Conservation (phyloP, 2,329 filamentous ascomycete genomes). For the Amylocarpus encephaloides region DNA sequence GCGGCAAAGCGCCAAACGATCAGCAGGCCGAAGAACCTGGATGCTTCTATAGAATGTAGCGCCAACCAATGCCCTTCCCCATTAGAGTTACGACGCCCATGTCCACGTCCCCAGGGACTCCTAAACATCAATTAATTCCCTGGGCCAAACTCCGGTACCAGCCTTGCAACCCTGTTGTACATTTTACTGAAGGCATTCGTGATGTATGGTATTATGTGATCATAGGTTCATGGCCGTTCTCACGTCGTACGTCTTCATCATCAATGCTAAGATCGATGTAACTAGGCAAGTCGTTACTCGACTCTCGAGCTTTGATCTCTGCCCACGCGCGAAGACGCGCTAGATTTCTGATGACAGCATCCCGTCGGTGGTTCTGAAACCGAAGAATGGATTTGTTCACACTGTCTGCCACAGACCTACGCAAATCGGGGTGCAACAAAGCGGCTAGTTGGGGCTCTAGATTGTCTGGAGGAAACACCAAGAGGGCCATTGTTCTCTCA, state of each 20-base stretch:
- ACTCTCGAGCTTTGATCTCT: constrained; percentile 42
- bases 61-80: background rate
- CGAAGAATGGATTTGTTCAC: constrained; percentile 86
- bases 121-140: too few relatives aligned
- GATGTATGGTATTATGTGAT: constrained; percentile 17
- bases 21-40: too few relatives aligned
- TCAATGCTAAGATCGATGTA: constrained; percentile 29
- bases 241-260: constrained; percentile 13
- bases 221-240: constrained; percentile 28
- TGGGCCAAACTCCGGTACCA: background rate
- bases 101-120: too few relatives aligned
- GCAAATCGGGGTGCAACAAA: constrained; percentile 71
- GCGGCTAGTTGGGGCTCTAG: constrained; percentile 69
- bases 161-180: background rate
- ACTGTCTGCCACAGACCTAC: constrained; percentile 74
- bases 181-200: background rate
- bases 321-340: constrained; percentile 82
- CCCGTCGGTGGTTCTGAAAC: constrained; percentile 63
- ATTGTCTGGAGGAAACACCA: constrained; percentile 80
- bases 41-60: background rate
- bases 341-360: constrained; percentile 76
- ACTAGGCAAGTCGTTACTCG: constrained; percentile 30
- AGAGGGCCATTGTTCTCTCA: constrained; percentile 85
- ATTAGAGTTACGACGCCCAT: background rate
- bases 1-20: too few relatives aligned